These are phyloP conservation scores for Elsinoe necatrix DNA, from an alignment of 2,329 filamentous ascomycete genomes.

Conservation along the genomic window DNA sequence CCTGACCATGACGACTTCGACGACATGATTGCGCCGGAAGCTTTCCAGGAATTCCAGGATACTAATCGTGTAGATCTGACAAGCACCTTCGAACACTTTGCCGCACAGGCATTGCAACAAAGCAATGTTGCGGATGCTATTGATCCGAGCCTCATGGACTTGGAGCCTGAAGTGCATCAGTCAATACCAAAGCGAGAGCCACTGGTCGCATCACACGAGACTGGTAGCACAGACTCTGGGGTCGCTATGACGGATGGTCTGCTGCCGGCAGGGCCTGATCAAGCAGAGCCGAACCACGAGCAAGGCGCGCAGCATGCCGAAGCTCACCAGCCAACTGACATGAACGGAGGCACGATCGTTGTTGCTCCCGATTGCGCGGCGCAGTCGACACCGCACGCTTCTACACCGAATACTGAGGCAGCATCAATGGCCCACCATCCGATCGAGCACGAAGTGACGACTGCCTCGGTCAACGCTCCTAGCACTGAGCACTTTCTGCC, in stretches of 20 bases:
- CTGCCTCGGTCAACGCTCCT: neutral
- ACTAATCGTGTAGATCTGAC: neutral
- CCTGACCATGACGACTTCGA: slow-evolving; percentile 2
- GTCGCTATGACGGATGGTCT: neutral
- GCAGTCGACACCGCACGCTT: neutral
- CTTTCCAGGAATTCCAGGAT: neutral
- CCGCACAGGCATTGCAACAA: slow-evolving; percentile 15
- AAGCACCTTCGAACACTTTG: slow-evolving; percentile 11
- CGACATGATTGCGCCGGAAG: neutral
- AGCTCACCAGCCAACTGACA: too few relatives aligned
- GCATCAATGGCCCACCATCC: neutral
- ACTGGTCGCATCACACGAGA: neutral
- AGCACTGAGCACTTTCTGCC: neutral
- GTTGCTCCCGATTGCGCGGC: neutral
- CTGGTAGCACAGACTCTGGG: slow-evolving; percentile 11
- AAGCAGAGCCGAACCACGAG: neutral
- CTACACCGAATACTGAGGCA: neutral
- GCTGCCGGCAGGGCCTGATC: neutral
- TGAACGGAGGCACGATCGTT: neutral
- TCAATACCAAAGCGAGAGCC: neutral
- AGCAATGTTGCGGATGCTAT: slow-evolving; percentile 12
- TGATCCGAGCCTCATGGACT: neutral
- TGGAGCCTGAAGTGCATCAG: neutral
- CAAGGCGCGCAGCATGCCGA: neutral
- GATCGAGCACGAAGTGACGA: too few relatives aligned